Percentiles rank a stretch among this genome's conserved stretches.
Evolutionary conservation across 2,329 filamentous ascomycete species (phyloP).

Genomic region (Ploettnerulaceae sp.): DNA sequence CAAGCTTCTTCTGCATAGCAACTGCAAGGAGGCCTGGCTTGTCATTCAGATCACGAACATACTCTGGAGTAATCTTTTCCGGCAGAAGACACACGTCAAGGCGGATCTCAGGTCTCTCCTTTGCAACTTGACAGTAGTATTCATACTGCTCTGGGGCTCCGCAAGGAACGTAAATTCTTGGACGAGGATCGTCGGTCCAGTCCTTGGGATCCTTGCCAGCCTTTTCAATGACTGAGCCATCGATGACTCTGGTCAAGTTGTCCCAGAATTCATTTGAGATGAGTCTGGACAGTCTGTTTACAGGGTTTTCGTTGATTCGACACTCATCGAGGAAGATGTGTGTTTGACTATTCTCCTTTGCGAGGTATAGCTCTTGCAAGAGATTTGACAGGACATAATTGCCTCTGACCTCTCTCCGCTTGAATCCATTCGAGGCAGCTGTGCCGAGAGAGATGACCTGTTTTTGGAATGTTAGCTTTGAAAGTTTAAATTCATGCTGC

Average conservation of each 20-base stretch:
- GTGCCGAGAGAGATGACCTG: slow-evolving; percentile 80
- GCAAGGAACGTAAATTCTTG: slow-evolving; percentile 83
- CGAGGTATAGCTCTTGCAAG: slow-evolving; percentile 87
- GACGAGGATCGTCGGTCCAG: slow-evolving; percentile 84
- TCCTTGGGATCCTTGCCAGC: slow-evolving; percentile 91
- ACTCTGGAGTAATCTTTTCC: slow-evolving; percentile 71
- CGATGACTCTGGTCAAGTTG: slow-evolving; percentile 81
- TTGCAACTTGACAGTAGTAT: slow-evolving; percentile 80
- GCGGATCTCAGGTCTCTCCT: slow-evolving; percentile 73
- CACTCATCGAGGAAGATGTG: slow-evolving; percentile 88
- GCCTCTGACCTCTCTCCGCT: slow-evolving; percentile 84
- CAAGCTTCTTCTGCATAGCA: slow-evolving; percentile 72
- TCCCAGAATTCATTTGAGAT: slow-evolving; percentile 93
- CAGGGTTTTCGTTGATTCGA: slow-evolving; percentile 90
- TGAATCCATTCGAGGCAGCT: slow-evolving; percentile 77
- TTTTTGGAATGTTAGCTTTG: slow-evolving; percentile 1
- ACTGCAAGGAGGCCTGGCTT: slow-evolving; percentile 87
- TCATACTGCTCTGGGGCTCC: slow-evolving; percentile 83
- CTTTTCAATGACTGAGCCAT: slow-evolving; percentile 79
- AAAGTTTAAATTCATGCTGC: neutral
- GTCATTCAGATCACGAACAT: slow-evolving; percentile 76
- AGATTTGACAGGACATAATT: slow-evolving; percentile 98
- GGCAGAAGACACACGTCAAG: slow-evolving; percentile 81
- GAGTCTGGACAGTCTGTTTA: slow-evolving; percentile 77
- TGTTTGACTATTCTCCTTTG: slow-evolving; percentile 83